These are phyloP conservation scores for Termitomyces sp. DNA, from an alignment of 768 basidiomycete species.

Conservation along the genomic window DNA sequence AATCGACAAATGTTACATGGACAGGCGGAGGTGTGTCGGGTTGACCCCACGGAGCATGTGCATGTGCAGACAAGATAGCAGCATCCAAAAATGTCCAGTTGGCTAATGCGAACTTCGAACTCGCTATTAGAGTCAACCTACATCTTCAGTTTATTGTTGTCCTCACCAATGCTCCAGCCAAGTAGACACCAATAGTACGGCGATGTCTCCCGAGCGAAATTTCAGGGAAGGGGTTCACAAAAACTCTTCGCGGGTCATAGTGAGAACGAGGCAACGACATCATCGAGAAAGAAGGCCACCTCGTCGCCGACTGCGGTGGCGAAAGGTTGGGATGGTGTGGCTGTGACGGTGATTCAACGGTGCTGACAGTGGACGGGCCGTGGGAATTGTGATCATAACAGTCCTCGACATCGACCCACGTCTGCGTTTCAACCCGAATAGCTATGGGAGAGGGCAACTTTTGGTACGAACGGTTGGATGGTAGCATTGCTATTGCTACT, in stretches of 20 bases:
- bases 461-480: not conserved
- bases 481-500: not conserved
- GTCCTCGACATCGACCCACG: constrained; percentile 15
- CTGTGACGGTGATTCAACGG: constrained; percentile 15
- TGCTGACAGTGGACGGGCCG: constrained; percentile 16
- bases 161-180: constrained; percentile 88
- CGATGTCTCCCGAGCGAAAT: constrained; percentile 70
- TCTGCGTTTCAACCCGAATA: constrained; percentile 22
- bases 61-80: constrained; percentile 83
- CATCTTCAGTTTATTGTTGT: not conserved
- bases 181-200: constrained; percentile 81
- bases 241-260: constrained; percentile 87
- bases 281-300: not conserved
- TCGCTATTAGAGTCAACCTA: not conserved
- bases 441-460: constrained; percentile 11
- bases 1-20: constrained; percentile 91
- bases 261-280: constrained; percentile 71
- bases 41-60: constrained; percentile 65
- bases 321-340: not conserved
- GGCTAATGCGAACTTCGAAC: constrained; percentile 81
- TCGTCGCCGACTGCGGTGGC: not conserved
- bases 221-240: constrained; percentile 81
- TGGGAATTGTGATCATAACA: constrained; percentile 17
- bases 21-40: constrained; percentile 55
- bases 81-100: constrained; percentile 97